Evolutionary conservation across 2,329 filamentous ascomycete species (phyloP).

Genomic region (Trichoderma cornu-damae): DNA sequence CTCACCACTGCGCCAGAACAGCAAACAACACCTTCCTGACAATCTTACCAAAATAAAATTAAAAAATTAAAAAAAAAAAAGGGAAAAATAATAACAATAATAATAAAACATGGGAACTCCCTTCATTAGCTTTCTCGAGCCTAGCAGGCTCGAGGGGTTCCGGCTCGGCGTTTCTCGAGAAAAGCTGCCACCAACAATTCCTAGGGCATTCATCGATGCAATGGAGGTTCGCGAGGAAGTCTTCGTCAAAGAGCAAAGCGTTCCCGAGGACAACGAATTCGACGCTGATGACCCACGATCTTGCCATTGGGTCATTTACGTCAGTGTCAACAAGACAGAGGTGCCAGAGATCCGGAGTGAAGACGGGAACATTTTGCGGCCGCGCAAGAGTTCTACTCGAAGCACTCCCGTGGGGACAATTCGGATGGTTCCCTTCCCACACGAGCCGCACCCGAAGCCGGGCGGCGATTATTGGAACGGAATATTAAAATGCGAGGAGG

Average conservation of each 20-base stretch:
- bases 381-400: constrained; percentile 41
- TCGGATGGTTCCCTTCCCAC: constrained; percentile 76
- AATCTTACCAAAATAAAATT: too few relatives aligned
- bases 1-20: not conserved
- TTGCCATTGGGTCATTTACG: constrained; percentile 87
- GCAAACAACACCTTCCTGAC: not conserved
- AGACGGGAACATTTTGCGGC: constrained; percentile 37
- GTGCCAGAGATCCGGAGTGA: constrained; percentile 42
- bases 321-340: constrained; percentile 49
- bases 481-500: constrained; percentile 30
- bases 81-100: too few relatives aligned
- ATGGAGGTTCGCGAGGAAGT: constrained; percentile 58
- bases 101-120: constrained; percentile 43
- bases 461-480: constrained; percentile 47
- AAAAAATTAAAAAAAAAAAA: too few relatives aligned
- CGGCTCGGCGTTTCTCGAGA: constrained; percentile 36
- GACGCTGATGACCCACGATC: constrained; percentile 74
- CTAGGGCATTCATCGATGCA: constrained; percentile 55
- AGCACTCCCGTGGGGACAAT: constrained; percentile 63
- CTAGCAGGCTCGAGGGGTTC: constrained; percentile 47
- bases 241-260: constrained; percentile 55
- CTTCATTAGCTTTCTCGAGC: constrained; percentile 45
- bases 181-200: constrained; percentile 43
- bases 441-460: constrained; percentile 56
- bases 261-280: constrained; percentile 63